Base-by-base conservation (phyloP, 306 rosid genomes). In the Alnus rubra region DNA sequence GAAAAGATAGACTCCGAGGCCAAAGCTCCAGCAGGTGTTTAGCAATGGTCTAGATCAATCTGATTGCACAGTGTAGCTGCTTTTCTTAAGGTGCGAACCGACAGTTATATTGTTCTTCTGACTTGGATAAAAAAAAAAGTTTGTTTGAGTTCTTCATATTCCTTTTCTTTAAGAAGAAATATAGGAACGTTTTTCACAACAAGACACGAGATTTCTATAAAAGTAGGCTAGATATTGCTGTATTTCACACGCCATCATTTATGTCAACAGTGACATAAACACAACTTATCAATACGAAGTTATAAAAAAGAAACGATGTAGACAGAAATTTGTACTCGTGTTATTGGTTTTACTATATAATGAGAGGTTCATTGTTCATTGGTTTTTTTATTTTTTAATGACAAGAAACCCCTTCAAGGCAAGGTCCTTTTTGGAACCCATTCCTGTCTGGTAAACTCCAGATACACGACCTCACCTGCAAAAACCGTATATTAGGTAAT, bases 21-120 rank as follows among this genome's bases (percentile, higher is more conserved):
- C n/a, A 96, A 88, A 85, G 81, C 97, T 75, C 86, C 87, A 4
- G 90, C 94, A 1, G 88, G 96, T 69, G 85, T 83, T 55, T 93
- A 85, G 76, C 30, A 69, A 35, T 52, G 30, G 56, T 39, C 54
- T 14, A 10, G 11, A 23, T 70, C 72, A 60, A 58, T 58, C 71
- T 63, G 56, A 76, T 76, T 76, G 71, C 37, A 9, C 19, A 30
- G 44, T 18, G 7, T 15, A 69, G 79, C 72, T 69, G 62, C 37
- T 74, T 1, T 44, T 16, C 39, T 2, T 9, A 42, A 72, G 81
- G 73, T 75, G 11, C 73, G 82, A 58, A 56, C 49, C 2, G 45
- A 28, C 65, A 33, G 58, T 51, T 48, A 49, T 70, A 30, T 8
- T 13, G 33, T 28, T 69, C 14, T n/a, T 23, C 9, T 70, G 74